Base-by-base conservation (phyloP, 2,329 filamentous ascomycete species). In the Fusarium sp. region DNA sequence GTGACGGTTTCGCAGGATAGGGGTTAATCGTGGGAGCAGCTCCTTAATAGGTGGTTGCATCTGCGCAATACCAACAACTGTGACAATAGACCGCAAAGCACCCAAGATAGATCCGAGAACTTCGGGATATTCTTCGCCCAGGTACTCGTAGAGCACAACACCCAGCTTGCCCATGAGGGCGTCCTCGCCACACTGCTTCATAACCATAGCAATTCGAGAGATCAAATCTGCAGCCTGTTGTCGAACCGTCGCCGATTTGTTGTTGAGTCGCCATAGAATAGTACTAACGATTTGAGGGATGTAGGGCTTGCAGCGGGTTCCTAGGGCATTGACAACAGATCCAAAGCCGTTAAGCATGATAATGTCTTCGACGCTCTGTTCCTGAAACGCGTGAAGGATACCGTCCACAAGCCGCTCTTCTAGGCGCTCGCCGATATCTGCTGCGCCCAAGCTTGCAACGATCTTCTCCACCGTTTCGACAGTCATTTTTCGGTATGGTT, bases 41-140 rank as follows among this genome's bases (percentile, higher is more conserved):
- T 99, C 97, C 81, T 95, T 95, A 85, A 99, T 98, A 5, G 96
- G 95, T 20, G 96, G 96, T 79, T 98, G 95, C 95, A 98, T 98
- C 83, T 97, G 94, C 78, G 93, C 93, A 84, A 99, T 98, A 84
- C 96, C 96, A 38, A 99, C 95, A 22, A 99, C 96, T 0, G 95
- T 98, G 75, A 99, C 96, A 77, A 99, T 98, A 47, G 95, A 97
- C 72, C 96, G 93, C 60, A 99, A 89, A 22, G 96, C 96, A 72
- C 96, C 96, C 28, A 99, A 88, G 77, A 99, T 99, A 6, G 95
- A 98, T 68, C 96, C 96, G 16, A 99, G 89, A 30, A 99, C 96
- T 82, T 99, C 96, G 3, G 96, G 96, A 79, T 99, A 99, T 82
- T 99, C 96, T 85, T 99, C 96, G 82, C 96, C 96, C 1, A 99